Percentiles rank a stretch among this genome's conserved stretches.
phyloP scores from a whole-genome alignment of 1,139 yeast genomes.

The Candida labiduridarum region DNA sequence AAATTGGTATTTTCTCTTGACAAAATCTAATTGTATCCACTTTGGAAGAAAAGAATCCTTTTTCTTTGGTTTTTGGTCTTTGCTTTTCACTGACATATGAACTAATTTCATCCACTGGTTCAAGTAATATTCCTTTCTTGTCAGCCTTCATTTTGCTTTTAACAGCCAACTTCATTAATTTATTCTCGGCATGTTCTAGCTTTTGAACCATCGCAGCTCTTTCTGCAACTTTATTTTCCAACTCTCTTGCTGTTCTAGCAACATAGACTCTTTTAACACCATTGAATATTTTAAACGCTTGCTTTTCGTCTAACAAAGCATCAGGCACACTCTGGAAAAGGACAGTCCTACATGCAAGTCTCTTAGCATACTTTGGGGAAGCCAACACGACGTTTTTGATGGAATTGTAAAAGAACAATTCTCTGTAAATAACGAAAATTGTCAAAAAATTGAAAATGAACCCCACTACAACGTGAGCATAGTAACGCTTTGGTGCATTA shows the following conservation, averaged over 20 bases:
- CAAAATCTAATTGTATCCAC: conserved; percentile 64
- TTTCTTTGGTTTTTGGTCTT: conserved; percentile 68
- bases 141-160: conserved; percentile 65
- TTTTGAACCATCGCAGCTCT: conserved; percentile 63
- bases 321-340: conserved; percentile 82
- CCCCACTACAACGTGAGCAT: conserved; percentile 82
- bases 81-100: conserved; percentile 76
- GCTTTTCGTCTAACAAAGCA: conserved; percentile 62
- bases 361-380: conserved; percentile 75
- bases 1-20: conserved; percentile 53
- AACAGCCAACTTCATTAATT: conserved; percentile 60
- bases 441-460: conserved; percentile 78
- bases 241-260: conserved; percentile 64
- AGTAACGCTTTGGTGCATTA: conserved; percentile 59
- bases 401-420: conserved; percentile 76
- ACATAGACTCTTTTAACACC: conserved; percentile 76
- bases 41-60: conserved; percentile 57
- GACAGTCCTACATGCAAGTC: conserved; percentile 76
- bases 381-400: conserved; percentile 80
- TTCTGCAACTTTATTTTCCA: conserved; percentile 58
- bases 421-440: conserved; percentile 75
- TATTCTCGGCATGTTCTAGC: conserved; percentile 72
- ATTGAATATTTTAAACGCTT: conserved; percentile 62
- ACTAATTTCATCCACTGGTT: conserved; percentile 53
- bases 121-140: conserved; percentile 54